Conservation (phyloP, 2,329 filamentous ascomycete genomes). For the Fonsecaea nubica region DNA sequence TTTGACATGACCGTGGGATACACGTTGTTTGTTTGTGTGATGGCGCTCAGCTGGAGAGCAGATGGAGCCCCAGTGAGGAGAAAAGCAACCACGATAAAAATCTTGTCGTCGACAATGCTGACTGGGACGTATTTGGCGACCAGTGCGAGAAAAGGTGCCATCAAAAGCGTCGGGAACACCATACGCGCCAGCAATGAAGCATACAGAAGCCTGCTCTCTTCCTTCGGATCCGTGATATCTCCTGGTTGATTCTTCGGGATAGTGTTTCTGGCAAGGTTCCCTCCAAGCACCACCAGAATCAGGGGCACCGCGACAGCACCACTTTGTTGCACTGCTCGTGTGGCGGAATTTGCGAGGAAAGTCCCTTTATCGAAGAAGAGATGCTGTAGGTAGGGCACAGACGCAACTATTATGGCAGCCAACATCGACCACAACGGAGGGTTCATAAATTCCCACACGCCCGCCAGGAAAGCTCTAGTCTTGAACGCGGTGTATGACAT, state of each 20-base stretch:
- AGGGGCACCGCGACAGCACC: slow-evolving; percentile 92
- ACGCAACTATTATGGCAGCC: slow-evolving; percentile 85
- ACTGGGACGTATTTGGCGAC: slow-evolving; percentile 89
- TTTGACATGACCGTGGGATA: slow-evolving; percentile 94
- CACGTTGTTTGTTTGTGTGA: slow-evolving; percentile 97
- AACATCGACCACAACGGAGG: slow-evolving; percentile 98
- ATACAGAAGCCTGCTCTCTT: slow-evolving; percentile 78
- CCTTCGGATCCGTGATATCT: slow-evolving; percentile 72
- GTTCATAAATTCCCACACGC: slow-evolving; percentile 95
- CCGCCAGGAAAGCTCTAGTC: slow-evolving; percentile 63
- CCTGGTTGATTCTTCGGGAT: slow-evolving; percentile 70
- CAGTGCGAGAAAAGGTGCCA: slow-evolving; percentile 87
- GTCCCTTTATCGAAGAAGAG: slow-evolving; percentile 89
- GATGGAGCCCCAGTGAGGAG: slow-evolving; percentile 91
- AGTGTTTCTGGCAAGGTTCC: slow-evolving; percentile 92
- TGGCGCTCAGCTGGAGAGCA: slow-evolving; percentile 93
- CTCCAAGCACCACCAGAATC: slow-evolving; percentile 92
- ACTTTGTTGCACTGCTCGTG: slow-evolving; percentile 81
- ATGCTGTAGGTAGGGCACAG: slow-evolving; percentile 78
- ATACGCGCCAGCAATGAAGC: slow-evolving; percentile 88
- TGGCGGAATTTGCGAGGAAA: slow-evolving; percentile 91
- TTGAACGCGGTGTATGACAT: slow-evolving; percentile 53
- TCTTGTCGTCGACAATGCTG: slow-evolving; percentile 94
- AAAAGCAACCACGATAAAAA: slow-evolving; percentile 98
- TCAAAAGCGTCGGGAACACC: slow-evolving; percentile 87